phyloP scores from a whole-genome alignment of 2,329 filamentous ascomycete genomes.

The Talaromyces sp. region DNA sequence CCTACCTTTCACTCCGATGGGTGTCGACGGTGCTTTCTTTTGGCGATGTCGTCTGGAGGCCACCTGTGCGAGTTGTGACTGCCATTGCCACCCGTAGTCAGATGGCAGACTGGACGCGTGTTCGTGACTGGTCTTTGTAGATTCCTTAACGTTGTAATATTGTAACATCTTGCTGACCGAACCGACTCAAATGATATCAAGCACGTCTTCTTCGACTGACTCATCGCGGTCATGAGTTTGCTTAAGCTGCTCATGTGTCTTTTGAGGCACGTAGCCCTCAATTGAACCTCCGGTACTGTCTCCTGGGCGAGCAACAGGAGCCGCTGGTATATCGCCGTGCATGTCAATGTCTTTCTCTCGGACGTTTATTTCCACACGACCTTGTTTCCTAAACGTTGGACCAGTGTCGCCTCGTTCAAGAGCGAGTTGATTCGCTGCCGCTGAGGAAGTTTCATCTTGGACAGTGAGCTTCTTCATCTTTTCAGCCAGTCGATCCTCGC shows the following conservation, averaged over 20 bases:
- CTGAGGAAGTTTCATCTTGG: constrained; percentile 20
- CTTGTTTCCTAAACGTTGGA: constrained; percentile 24
- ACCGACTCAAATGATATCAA: constrained; percentile 38
- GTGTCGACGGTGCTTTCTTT: not conserved
- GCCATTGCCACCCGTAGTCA: not conserved
- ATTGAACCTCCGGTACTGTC: constrained; percentile 39
- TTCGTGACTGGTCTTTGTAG: not conserved
- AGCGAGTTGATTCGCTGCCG: constrained; percentile 30
- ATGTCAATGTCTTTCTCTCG: constrained; percentile 28
- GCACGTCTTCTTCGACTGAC: constrained; percentile 52
- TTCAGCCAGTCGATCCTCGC: constrained; percentile 19
- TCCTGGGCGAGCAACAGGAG: constrained; percentile 34
- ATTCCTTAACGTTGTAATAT: constrained; percentile 16
- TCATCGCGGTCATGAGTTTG: constrained; percentile 33
- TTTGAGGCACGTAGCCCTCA: constrained; percentile 40
- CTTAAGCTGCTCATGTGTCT: constrained; percentile 5
- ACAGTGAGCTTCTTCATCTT: constrained; percentile 29
- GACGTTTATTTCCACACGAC: constrained; percentile 34
- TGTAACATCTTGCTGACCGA: constrained; percentile 13
- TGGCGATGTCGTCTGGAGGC: not conserved
- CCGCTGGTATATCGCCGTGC: constrained; percentile 20
- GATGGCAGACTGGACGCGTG: not conserved
- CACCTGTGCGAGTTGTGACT: not conserved
- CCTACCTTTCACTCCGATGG: not conserved
- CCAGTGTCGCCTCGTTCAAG: constrained; percentile 36